Evolutionary conservation across 2,329 filamentous ascomycete species (phyloP), one percentile per base, ranked within the genome.

Genomic region (Beauveria bassiana): DNA sequence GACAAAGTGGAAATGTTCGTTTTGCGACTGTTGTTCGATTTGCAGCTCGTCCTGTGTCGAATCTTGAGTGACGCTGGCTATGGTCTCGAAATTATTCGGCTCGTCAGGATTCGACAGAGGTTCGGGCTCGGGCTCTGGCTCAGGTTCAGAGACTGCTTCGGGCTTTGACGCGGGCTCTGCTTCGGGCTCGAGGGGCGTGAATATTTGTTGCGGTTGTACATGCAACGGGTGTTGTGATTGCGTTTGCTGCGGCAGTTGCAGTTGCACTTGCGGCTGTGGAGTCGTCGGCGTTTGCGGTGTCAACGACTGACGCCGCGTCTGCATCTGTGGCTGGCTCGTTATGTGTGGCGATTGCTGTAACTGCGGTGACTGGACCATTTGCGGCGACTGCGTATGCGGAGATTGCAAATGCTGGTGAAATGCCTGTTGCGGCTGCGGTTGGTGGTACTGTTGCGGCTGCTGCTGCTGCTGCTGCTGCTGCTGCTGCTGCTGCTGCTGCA

Each of bases 1-100:
- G 42, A 76, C 74, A 65, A 72, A 76, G 50, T 73, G 68, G 56
- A 71, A 52, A 40, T 59, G 47, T 20, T 54, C 46, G 24, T 24
- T 40, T 26, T 57, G 59, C 45, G 62, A 45, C 45, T 61, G 61
- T 14, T 57, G 49, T 14, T 61, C 54, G 4, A 61, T 34, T 24
- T 63, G 62, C 4, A 34, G n/a, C n/a, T 62, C 60, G 14, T 64
- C 57, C 7, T 61, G 57, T 12, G 53, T 42, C 14, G 63, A 49
- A 49, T 51, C 59, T 34, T 61, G 56, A 7, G 63, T 60, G 47
- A 65, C 18, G 18, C 22, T 34, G 12, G 59, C 31, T 18, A 55
- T 28, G 8, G 62, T 14, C 12, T 56, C 43, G 46, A 42, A 34
- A 20, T 49, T 22, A 18, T 52, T 14, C 3, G 55, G 59, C 14